A percentile compares a stretch with the other conserved stretches of the same genome.
Conservation (phyloP, 2,329 filamentous ascomycete species). For the Claviceps pazoutovae region DNA sequence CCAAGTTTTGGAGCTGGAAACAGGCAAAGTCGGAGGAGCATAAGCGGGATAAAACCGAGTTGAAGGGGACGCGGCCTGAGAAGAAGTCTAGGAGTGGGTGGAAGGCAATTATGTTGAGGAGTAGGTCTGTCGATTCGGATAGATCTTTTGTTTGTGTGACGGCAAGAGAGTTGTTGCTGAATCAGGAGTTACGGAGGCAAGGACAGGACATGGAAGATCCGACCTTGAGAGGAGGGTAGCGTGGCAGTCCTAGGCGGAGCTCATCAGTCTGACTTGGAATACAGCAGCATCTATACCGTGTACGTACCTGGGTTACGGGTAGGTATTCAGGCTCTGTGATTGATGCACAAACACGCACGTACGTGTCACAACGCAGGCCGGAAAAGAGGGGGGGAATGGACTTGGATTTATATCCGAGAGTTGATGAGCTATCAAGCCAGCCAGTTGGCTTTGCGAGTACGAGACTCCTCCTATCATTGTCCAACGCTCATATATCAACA, state of each 20-base stretch:
- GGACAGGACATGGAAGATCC: neutral
- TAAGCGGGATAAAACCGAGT: neutral
- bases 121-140: conserved; percentile 6
- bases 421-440: neutral
- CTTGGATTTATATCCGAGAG: neutral
- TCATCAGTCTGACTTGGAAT: neutral
- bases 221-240: neutral
- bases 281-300: neutral
- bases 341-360: neutral
- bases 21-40: neutral
- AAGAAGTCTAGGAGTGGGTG: neutral
- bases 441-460: neutral
- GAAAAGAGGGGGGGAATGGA: neutral
- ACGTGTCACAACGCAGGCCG: neutral
- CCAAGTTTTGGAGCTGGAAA: neutral
- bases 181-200: neutral
- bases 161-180: conserved; percentile 8
- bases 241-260: neutral
- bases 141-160: conserved; percentile 9
- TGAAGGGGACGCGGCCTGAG: neutral
- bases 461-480: neutral
- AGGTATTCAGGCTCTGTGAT: neutral
- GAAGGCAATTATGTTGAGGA: neutral
- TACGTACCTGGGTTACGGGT: neutral
- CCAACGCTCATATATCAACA: neutral